A percentile compares a stretch with the other conserved stretches of the same genome.
Evolutionary conservation across 306 rosid genomes (phyloP).

Genomic region (Macrotyloma uniflorum): DNA sequence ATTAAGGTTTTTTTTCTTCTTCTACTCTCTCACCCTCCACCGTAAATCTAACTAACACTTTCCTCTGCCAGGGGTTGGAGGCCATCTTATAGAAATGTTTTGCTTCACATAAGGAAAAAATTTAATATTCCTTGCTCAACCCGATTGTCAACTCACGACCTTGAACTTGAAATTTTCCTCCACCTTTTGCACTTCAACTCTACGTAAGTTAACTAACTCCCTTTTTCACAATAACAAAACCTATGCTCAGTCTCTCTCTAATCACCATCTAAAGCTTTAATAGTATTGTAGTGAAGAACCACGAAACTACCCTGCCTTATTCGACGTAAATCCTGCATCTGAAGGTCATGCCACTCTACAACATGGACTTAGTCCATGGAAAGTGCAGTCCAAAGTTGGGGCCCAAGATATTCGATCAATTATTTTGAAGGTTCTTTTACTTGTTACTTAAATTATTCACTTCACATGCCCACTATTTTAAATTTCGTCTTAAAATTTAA

Average conservation of each 20-base stretch:
- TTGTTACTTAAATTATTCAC: neutral
- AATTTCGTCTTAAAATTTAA: slow-evolving; percentile 21
- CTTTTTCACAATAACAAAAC: neutral
- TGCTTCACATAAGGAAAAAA: slow-evolving; percentile 77
- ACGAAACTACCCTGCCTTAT: slow-evolving; percentile 41
- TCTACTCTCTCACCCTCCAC: neutral
- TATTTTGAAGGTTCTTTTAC: slow-evolving; percentile 65
- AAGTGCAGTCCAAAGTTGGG: slow-evolving; percentile 71
- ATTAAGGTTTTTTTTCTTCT: slow-evolving; percentile 53
- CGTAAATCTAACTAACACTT: neutral
- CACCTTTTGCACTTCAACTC: slow-evolving; percentile 67
- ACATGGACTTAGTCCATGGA: slow-evolving; percentile 76
- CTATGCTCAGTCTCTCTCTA: neutral
- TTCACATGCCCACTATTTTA: slow-evolving; percentile 1
- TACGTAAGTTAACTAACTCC: slow-evolving; percentile 48
- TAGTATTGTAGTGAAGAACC: slow-evolving; percentile 64
- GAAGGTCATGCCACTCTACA: slow-evolving; percentile 59
- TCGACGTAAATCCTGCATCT: slow-evolving; percentile 46
- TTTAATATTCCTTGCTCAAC: slow-evolving; percentile 75
- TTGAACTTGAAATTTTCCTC: slow-evolving; percentile 94
- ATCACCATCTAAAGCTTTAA: slow-evolving; percentile 37
- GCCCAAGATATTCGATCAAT: slow-evolving; percentile 63
- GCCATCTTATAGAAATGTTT: slow-evolving; percentile 88
- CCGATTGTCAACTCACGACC: slow-evolving; percentile 76
- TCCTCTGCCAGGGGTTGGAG: slow-evolving; percentile 79